Conservation (phyloP, 75 land plant genomes). For the Cupressus sempervirens region DNA sequence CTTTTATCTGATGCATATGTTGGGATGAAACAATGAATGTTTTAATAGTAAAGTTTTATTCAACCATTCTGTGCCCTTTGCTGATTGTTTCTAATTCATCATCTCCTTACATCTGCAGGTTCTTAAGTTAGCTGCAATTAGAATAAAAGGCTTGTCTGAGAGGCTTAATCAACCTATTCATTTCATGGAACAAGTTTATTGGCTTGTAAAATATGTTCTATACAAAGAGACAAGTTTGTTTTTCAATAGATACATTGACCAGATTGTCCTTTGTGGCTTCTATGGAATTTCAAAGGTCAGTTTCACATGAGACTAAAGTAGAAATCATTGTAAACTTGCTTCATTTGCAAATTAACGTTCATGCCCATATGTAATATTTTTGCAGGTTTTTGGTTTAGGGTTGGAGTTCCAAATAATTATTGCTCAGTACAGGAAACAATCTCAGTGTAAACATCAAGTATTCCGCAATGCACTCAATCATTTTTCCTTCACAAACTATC, state of each 20-base stretch:
- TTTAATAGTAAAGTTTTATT: neutral
- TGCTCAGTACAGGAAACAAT: conserved; percentile 76
- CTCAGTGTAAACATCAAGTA: conserved; percentile 79
- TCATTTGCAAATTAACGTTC: neutral
- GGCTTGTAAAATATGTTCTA: conserved; percentile 63
- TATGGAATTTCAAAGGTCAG: conserved; percentile 94
- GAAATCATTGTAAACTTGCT: neutral
- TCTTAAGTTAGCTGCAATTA: conserved; percentile 77
- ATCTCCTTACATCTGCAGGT: conserved; percentile 36
- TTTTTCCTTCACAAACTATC: conserved; percentile 31
- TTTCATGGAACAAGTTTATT: conserved; percentile 64
- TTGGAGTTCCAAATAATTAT: conserved; percentile 79
- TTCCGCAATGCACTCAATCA: conserved; percentile 79
- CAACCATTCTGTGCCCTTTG: neutral
- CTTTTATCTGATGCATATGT: neutral
- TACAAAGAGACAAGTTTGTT: conserved; percentile 61
- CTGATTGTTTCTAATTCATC: neutral
- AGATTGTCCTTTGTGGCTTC: conserved; percentile 73
- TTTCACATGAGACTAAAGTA: neutral
- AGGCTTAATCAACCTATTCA: conserved; percentile 62
- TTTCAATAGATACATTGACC: conserved; percentile 97
- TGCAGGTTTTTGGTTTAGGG: conserved; percentile 69
- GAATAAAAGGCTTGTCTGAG: conserved; percentile 77
- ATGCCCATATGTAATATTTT: neutral
- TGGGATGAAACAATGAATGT: neutral